Conservation (phyloP, 2,329 filamentous ascomycete species). For the Aspergillus brunneoviolaceus region DNA sequence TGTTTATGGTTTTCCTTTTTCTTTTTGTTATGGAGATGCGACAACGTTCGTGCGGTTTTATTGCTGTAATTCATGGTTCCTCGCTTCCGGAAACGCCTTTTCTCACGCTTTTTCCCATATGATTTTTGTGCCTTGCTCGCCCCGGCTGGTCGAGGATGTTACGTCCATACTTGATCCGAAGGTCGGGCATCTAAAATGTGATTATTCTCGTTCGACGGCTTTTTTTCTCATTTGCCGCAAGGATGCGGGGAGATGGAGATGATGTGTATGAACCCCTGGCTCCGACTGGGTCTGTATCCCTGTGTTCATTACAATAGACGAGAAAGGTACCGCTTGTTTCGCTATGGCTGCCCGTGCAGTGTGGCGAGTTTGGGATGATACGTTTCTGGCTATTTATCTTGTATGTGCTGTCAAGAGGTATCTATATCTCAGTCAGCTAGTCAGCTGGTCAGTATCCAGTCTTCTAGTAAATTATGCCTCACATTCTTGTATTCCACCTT, state of each 20-base stretch:
- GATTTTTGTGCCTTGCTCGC: conserved; percentile 37
- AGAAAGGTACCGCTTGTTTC: conserved; percentile 23
- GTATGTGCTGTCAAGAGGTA: no score
- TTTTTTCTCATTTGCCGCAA: conserved; percentile 21
- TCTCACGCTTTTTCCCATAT: conserved; percentile 29
- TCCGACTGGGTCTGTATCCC: conserved; percentile 31
- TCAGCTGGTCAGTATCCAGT: no score
- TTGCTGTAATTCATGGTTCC: conserved; percentile 37
- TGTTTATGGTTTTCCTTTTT: conserved; percentile 40
- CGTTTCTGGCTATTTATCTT: no score
- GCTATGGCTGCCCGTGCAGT: no score
- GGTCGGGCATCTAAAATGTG: conserved; percentile 37
- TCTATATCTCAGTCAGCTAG: not conserved
- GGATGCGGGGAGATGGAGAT: conserved; percentile 29
- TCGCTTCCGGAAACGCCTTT: conserved; percentile 26
- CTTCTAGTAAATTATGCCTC: no score
- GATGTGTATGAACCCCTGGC: conserved; percentile 23
- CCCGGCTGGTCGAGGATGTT: conserved; percentile 40
- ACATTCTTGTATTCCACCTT: no score
- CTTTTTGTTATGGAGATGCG: conserved; percentile 38
- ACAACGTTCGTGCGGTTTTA: conserved; percentile 37
- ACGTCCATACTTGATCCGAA: conserved; percentile 37
- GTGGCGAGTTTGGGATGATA: no score
- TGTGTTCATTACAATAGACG: conserved; percentile 32
- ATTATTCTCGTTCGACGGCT: conserved; percentile 32